A percentile compares a stretch with the other conserved stretches of the same genome.
These are phyloP conservation scores for Aspergillus proliferans DNA, from an alignment of 2,329 filamentous ascomycete species.

Conservation along the genomic window DNA sequence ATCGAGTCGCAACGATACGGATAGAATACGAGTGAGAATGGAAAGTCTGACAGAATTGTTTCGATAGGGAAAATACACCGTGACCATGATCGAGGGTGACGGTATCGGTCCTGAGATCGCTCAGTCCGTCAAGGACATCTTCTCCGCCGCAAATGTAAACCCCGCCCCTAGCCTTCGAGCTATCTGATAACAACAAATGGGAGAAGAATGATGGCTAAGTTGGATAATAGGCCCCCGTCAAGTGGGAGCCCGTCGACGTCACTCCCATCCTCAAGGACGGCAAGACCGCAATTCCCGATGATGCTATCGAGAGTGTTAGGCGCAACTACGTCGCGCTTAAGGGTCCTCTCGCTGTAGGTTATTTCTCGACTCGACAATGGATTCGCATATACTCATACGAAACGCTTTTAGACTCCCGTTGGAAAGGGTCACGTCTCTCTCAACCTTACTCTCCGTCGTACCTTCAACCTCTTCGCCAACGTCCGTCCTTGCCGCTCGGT, in stretches of 20 bases:
- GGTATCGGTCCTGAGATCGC: conserved; percentile 98
- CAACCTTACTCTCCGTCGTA: conserved; percentile 95
- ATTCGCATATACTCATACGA: conserved; percentile 19
- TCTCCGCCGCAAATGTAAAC: conserved; percentile 79
- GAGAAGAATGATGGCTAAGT: conserved; percentile 20
- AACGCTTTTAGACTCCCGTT: conserved; percentile 66
- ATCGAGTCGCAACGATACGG: neutral
- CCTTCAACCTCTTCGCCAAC: conserved; percentile 99
- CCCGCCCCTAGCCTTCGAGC: neutral
- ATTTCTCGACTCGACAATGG: neutral
- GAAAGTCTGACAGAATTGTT: conserved; percentile 10
- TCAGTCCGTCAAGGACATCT: conserved; percentile 98
- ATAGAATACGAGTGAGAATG: neutral
- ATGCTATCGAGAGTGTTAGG: conserved; percentile 86
- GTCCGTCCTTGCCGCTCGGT: conserved; percentile 96
- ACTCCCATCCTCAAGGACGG: conserved; percentile 90
- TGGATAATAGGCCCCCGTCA: conserved; percentile 66
- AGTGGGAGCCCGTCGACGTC: conserved; percentile 96
- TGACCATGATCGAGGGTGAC: conserved; percentile 97
- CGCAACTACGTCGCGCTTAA: conserved; percentile 97
- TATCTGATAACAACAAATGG: conserved; percentile 1
- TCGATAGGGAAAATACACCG: conserved; percentile 80
- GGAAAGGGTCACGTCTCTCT: conserved; percentile 99
- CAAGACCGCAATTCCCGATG: conserved; percentile 89
- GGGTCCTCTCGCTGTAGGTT: conserved; percentile 83